Conservation (phyloP, 805 yeast genomes). For the Candida vaughaniae region DNA sequence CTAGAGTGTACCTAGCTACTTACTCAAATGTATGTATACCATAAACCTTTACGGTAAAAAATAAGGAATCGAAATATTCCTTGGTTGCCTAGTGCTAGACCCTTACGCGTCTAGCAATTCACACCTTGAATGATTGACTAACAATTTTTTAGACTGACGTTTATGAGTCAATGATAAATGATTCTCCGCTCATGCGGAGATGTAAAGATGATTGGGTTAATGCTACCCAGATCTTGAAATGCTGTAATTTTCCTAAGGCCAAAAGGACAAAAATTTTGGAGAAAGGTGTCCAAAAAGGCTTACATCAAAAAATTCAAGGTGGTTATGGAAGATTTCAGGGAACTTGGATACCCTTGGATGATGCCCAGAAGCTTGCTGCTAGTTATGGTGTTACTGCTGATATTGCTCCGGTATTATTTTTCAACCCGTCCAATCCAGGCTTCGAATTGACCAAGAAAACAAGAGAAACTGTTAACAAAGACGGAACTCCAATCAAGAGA, state of each 20-base stretch:
- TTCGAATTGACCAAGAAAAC: slow-evolving; percentile 34
- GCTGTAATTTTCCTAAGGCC: slow-evolving; percentile 92
- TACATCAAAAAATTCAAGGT: slow-evolving; percentile 93
- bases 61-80: no score
- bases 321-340: slow-evolving; percentile 98
- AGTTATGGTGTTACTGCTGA: slow-evolving; percentile 39
- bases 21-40: slow-evolving; percentile 45
- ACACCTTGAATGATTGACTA: slow-evolving; percentile 3
- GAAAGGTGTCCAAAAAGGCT: slow-evolving; percentile 86
- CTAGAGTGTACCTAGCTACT: slow-evolving; percentile 45
- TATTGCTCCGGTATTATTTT: slow-evolving; percentile 40
- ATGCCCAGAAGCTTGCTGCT: slow-evolving; percentile 54
- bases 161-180: slow-evolving; percentile 67
- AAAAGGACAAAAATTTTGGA: slow-evolving; percentile 89
- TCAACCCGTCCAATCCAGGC: slow-evolving; percentile 36
- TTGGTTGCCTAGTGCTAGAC: no score
- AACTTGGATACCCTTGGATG: slow-evolving; percentile 87
- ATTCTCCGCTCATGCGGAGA: slow-evolving; percentile 85
- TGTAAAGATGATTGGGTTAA: slow-evolving; percentile 93
- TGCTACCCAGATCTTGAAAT: slow-evolving; percentile 92
- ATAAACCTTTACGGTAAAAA: no score
- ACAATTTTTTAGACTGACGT: slow-evolving; percentile 47
- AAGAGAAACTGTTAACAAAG: slow-evolving; percentile 31
- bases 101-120: background rate
- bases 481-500: slow-evolving; percentile 42